Percentiles rank a stretch among this genome's conserved stretches.
Evolutionary conservation across 1,284 basidiomycete genomes (phyloP).

Genomic region (Malassezia furfur): DNA sequence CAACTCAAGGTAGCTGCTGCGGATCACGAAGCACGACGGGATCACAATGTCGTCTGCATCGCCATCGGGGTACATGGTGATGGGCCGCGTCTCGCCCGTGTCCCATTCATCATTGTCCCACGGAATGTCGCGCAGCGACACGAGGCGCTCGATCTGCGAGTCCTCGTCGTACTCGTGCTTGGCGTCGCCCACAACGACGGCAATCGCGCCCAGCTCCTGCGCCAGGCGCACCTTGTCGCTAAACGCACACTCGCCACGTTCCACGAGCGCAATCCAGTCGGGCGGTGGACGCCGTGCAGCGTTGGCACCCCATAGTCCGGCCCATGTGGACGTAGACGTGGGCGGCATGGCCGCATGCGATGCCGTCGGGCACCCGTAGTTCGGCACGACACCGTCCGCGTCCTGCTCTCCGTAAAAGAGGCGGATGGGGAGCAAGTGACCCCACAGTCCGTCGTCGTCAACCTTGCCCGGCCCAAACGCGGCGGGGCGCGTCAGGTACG

Average conservation of each 20-base stretch:
- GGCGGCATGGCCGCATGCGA: not conserved
- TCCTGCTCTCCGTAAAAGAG: not conserved
- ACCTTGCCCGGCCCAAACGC: constrained; percentile 37
- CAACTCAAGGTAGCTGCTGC: constrained; percentile 42
- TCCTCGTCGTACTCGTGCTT: not conserved
- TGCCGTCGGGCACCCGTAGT: not conserved
- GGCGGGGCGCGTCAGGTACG: constrained; percentile 33
- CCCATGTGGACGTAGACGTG: not conserved
- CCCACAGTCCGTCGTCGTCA: constrained; percentile 27
- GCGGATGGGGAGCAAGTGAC: constrained; percentile 5
- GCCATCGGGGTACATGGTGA: constrained; percentile 43
- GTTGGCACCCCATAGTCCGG: too few species aligned
- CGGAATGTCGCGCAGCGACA: not conserved
- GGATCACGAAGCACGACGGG: constrained; percentile 43
- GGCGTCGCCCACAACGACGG: constrained; percentile 44
- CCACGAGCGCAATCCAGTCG: constrained; percentile 44
- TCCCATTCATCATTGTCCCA: constrained; percentile 34
- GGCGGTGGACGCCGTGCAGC: constrained; percentile 23
- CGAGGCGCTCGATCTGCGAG: constrained; percentile 8
- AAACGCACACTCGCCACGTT: constrained; percentile 41
- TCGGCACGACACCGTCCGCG: not conserved
- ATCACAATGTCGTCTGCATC: constrained; percentile 41
- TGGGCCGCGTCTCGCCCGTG: constrained; percentile 28
- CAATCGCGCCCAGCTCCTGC: constrained; percentile 40
- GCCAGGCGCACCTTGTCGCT: constrained; percentile 41